A percentile compares a stretch with the other conserved stretches of the same genome.
phyloP scores from a whole-genome alignment of 2,329 filamentous ascomycete genomes.

The Graphilbum fragrans region DNA sequence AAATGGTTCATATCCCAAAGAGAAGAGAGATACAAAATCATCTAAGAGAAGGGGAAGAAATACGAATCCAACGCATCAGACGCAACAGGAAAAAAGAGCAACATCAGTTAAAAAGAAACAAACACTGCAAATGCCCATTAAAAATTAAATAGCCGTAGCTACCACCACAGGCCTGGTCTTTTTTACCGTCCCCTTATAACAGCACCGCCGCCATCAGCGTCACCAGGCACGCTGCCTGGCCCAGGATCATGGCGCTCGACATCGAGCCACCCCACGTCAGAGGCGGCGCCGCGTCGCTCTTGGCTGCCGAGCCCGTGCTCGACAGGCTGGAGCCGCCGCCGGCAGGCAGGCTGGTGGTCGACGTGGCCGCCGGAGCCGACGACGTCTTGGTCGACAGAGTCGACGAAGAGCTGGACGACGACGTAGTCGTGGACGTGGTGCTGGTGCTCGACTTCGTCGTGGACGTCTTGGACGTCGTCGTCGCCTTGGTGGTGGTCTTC shows the following conservation, averaged over 20 bases:
- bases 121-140: background rate
- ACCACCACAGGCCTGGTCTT: too few species aligned
- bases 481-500: background rate
- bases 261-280: background rate
- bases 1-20: too few species aligned
- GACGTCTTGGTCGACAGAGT: background rate
- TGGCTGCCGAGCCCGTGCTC: background rate
- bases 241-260: background rate
- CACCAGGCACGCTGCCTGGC: background rate
- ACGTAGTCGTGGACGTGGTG: background rate
- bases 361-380: background rate
- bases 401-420: background rate
- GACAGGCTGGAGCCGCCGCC: background rate
- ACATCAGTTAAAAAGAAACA: too few species aligned
- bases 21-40: background rate
- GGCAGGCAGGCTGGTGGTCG: background rate
- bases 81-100: too few species aligned
- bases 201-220: background rate
- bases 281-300: background rate
- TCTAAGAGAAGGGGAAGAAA: background rate
- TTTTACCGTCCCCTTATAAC: background rate
- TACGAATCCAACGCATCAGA: background rate
- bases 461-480: slow-evolving; percentile 11
- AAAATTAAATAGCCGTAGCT: background rate
- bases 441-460: slow-evolving; percentile 16